Evolutionary conservation across 208 protist genomes (phyloP).

Genomic region (Phytomonas sp.): DNA sequence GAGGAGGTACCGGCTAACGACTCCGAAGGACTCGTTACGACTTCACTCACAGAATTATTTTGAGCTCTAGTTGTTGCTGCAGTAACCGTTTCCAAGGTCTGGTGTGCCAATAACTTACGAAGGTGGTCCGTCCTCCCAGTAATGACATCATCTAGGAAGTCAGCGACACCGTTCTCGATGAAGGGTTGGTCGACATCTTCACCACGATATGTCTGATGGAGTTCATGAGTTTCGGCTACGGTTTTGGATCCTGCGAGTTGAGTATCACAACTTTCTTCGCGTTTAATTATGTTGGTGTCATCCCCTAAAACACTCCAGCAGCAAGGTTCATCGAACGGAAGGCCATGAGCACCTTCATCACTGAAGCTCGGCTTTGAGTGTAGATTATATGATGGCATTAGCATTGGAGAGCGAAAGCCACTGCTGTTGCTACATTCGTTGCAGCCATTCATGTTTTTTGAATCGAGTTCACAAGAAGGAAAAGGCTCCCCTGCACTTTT

Average conservation of each 20-base stretch:
- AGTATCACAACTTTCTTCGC: not conserved
- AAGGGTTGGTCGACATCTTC: constrained; percentile 2
- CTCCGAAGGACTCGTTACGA: not conserved
- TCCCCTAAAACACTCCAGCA: not conserved
- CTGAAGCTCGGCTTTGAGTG: not conserved
- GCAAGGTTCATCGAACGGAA: not conserved
- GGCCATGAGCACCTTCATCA: not conserved
- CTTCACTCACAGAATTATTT: not conserved
- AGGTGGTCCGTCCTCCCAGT: constrained; percentile 51
- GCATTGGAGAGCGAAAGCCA: not conserved
- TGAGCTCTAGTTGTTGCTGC: constrained; percentile 11
- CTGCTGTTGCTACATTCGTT: not conserved
- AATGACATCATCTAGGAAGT: constrained; percentile 66
- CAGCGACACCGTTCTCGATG: constrained; percentile 30
- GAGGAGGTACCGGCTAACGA: not conserved
- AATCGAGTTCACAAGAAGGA: not conserved
- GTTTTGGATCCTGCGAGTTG: not conserved
- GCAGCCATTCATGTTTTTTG: not conserved
- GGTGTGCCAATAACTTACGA: constrained; percentile 35
- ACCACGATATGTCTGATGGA: not conserved
- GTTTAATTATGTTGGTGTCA: not conserved
- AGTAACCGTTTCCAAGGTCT: constrained; percentile 27
- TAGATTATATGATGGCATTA: not conserved
- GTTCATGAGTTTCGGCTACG: not conserved
- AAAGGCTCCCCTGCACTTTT: not conserved